Base-by-base conservation (phyloP, 1,284 basidiomycete genomes). In the Meira nashicola region DNA sequence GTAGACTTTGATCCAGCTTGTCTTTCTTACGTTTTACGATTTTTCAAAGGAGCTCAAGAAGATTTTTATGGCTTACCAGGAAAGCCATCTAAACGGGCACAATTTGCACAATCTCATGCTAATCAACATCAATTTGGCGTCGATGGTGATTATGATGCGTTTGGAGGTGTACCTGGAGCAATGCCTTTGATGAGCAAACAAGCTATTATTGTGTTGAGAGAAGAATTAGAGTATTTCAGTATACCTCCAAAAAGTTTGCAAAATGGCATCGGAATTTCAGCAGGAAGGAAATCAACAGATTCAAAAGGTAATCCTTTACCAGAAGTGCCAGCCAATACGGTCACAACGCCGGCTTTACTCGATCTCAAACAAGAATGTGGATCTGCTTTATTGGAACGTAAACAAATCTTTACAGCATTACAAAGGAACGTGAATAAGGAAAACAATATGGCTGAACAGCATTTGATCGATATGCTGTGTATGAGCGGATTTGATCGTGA, bases 381-480 rank as follows among this genome's bases (percentile, higher is more conserved):
- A 14, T 84, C 87, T 63, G 89, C 89, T 66, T 83, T 99, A 63
- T 87, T 96, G 76, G 87, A 89, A 63, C 89, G 91, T 78, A 84
- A 85, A 72, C 90, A 88, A 78, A 96, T 99, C 74, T 99, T 99
- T 78, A 95, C 95, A 1, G 94, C 94, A 21, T 82, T 99, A 61
- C 94, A 99, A 83, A 84, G 95, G 70, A 99, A 98, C 80, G 92
- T 98, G 63, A 95, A 95, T 82, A 95, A 95, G 83, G 94, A 97
- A 82, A 97, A 97, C 80, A 98, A 99, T 78, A 83, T 96, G 66
- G 94, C 94, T 15, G 94, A 99, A 80, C 94, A 97, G 81, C 94
- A 98, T 81, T 82, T 99, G 67, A 99, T 99, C 80, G 95, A 98
- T 81, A 99, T 99, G 94, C 84, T 99, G 57, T 98, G 95, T 82